These are phyloP conservation scores for Phyllosticta citrichinensis DNA, from an alignment of 2,329 filamentous ascomycete species.

Conservation along the genomic window DNA sequence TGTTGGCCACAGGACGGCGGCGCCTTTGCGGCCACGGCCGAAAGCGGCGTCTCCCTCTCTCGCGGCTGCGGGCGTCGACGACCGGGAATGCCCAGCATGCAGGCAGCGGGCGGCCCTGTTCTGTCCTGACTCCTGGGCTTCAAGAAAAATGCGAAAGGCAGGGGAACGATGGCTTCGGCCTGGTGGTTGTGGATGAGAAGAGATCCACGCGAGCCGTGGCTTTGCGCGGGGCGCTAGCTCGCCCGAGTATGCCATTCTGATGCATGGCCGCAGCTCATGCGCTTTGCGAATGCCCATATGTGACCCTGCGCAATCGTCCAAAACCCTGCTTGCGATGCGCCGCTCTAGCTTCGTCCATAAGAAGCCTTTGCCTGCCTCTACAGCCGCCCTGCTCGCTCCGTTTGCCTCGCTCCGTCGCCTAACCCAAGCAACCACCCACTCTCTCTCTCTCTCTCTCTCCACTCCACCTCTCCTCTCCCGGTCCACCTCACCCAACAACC, in stretches of 20 bases:
- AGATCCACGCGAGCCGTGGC: constrained; percentile 11
- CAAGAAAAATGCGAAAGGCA: not conserved
- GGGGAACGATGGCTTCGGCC: not conserved
- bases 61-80: too few relatives aligned
- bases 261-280: not conserved
- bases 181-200: not conserved
- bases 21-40: constrained; percentile 4
- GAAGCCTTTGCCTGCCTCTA: constrained; percentile 6
- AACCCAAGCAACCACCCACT: too few relatives aligned
- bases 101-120: not conserved
- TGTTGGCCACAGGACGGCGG: not conserved
- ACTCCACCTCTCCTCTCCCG: not conserved
- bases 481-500: not conserved
- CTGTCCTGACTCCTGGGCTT: too few relatives aligned
- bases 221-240: constrained; percentile 10
- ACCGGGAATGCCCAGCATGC: not conserved
- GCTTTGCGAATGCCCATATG: constrained; percentile 12
- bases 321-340: constrained; percentile 11
- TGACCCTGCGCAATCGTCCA: constrained; percentile 10
- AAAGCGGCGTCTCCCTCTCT: not conserved
- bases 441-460: too few relatives aligned
- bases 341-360: constrained; percentile 7
- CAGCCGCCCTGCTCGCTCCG: too few relatives aligned
- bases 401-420: too few relatives aligned
- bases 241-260: constrained; percentile 11